Evolutionary conservation across 2,329 filamentous ascomycete genomes (phyloP).

Genomic region (Fusarium sp.): DNA sequence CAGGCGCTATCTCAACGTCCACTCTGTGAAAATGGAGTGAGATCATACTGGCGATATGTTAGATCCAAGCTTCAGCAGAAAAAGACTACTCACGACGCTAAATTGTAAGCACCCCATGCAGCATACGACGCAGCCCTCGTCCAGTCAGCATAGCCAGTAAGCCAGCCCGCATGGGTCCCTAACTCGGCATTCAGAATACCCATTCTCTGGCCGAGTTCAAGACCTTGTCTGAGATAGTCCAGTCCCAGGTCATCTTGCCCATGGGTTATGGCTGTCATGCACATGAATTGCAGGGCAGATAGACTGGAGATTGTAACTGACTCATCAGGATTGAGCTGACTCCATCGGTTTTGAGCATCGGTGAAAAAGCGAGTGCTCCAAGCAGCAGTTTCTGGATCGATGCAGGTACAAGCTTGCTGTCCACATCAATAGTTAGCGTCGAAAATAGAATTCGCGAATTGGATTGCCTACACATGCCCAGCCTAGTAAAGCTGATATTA

Average conservation of each 20-base stretch:
- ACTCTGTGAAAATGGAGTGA: not conserved
- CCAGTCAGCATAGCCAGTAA: not conserved
- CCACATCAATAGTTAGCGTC: accelerated
- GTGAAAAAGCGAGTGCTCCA: not conserved
- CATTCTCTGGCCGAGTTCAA: not conserved
- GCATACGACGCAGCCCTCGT: not conserved
- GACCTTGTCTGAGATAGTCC: not conserved
- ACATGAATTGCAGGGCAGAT: not conserved
- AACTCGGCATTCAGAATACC: not conserved
- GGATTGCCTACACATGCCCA: not conserved
- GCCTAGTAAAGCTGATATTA: not conserved
- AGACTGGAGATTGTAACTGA: not conserved
- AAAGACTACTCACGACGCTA: not conserved
- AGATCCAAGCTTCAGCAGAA: accelerated
- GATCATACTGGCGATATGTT: not conserved
- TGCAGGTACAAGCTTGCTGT: not conserved
- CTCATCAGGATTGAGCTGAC: not conserved
- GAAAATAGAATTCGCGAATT: not conserved
- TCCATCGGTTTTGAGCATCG: not conserved
- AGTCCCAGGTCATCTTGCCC: not conserved
- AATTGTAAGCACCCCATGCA: not conserved
- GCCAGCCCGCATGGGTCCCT: not conserved
- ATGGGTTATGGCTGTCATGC: not conserved
- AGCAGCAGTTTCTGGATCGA: not conserved
- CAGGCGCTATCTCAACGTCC: not conserved